These are phyloP conservation scores for Dalechampia spathulata DNA, from an alignment of 441 rosid genomes.

Conservation along the genomic window DNA sequence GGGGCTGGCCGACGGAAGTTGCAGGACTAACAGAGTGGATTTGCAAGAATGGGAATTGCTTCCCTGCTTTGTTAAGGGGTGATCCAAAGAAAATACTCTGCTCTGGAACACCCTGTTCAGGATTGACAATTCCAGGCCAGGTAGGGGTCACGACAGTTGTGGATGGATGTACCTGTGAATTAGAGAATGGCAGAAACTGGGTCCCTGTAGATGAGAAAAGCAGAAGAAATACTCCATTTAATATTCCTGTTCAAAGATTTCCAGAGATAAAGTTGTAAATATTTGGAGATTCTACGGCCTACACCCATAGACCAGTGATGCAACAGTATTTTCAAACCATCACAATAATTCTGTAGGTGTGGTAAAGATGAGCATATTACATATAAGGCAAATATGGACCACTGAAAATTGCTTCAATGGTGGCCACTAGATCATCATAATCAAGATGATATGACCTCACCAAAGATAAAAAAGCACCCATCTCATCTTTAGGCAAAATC, in stretches of 20 bases:
- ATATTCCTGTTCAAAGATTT: too few species aligned
- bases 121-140: conserved; percentile 37
- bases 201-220: conserved; percentile 30
- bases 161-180: conserved; percentile 48
- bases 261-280: too few species aligned
- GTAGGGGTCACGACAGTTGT: conserved; percentile 30
- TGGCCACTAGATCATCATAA: conserved; percentile 13
- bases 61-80: conserved; percentile 32
- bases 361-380: background rate
- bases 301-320: background rate
- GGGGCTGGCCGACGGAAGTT: conserved; percentile 34
- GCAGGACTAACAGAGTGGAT: conserved; percentile 14
- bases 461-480: conserved; percentile 13
- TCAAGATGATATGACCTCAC: background rate
- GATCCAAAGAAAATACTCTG: conserved; percentile 34
- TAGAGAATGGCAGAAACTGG: conserved; percentile 40
- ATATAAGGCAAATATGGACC: background rate
- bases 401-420: background rate
- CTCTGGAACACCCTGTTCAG: conserved; percentile 22
- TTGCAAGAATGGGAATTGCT: conserved; percentile 49
- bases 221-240: background rate
- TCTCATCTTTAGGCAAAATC: background rate
- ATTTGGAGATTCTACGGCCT: background rate
- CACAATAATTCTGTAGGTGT: background rate
- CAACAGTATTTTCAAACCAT: background rate